These are phyloP conservation scores for Aspergillus haitiensis DNA, from an alignment of 495 filamentous ascomycete genomes.

Conservation along the genomic window DNA sequence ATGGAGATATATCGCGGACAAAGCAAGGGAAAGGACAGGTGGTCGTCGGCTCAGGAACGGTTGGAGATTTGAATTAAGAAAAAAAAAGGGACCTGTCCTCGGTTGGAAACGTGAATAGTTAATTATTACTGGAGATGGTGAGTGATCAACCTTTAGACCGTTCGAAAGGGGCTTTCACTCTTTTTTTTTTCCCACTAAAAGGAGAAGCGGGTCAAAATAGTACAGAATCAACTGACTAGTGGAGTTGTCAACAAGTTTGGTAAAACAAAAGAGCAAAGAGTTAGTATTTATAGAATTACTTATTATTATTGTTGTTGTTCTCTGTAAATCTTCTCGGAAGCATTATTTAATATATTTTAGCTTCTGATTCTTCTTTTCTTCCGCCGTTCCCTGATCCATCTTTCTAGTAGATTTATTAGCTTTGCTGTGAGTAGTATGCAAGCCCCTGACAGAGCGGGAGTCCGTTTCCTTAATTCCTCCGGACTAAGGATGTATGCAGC, in stretches of 20 bases:
- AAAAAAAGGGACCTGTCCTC: conserved; percentile 24
- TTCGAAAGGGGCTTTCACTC: conserved; percentile 23
- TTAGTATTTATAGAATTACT: background rate
- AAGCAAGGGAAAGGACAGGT: conserved; percentile 25
- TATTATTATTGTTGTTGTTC: too few species aligned
- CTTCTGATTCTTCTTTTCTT: background rate
- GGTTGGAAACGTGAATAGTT: conserved; percentile 8
- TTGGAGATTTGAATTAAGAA: conserved; percentile 14
- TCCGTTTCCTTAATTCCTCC: background rate
- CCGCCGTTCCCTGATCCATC: background rate
- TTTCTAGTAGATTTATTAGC: background rate
- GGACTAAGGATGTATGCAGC: background rate
- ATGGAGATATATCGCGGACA: conserved; percentile 1
- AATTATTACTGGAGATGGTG: conserved; percentile 21
- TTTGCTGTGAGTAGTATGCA: background rate
- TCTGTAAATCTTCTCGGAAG: too few species aligned
- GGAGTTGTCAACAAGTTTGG: background rate
- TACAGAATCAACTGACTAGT: background rate
- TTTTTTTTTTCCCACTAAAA: conserved; percentile 28
- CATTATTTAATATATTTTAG: background rate
- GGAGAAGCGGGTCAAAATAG: conserved; percentile 31
- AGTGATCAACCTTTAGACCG: conserved; percentile 26
- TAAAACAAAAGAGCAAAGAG: background rate
- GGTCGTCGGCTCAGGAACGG: conserved; percentile 22
- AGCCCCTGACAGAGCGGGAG: background rate